These are phyloP conservation scores for Macrolepiota albuminosa DNA, from an alignment of 768 basidiomycete genomes.

Conservation along the genomic window DNA sequence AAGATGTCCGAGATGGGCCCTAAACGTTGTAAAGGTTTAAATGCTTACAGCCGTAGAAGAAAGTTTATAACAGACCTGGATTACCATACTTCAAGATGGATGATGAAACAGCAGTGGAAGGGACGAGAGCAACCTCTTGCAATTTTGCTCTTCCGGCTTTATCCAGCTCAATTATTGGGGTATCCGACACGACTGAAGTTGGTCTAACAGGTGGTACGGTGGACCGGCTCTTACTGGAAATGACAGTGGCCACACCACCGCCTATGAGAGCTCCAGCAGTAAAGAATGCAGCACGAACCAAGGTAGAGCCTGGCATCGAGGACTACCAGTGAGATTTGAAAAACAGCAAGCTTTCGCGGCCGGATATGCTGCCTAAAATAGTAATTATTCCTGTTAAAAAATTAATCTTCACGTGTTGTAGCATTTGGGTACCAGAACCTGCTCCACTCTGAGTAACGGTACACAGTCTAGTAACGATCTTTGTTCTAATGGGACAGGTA, in stretches of 20 bases:
- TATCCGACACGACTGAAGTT: conserved; percentile 10
- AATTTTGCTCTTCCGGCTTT: conserved; percentile 38
- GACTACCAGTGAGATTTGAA: neutral
- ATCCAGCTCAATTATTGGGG: conserved; percentile 42
- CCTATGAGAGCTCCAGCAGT: conserved; percentile 81
- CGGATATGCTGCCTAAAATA: neutral
- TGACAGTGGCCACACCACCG: conserved; percentile 59
- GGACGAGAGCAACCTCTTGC: conserved; percentile 28
- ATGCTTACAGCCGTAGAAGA: neutral
- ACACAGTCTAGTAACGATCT: too few relatives aligned
- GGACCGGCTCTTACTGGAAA: conserved; percentile 30
- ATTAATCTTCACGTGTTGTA: neutral
- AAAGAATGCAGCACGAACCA: conserved; percentile 69
- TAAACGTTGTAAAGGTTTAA: conserved; percentile 24
- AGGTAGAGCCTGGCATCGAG: conserved; percentile 29
- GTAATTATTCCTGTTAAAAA: neutral
- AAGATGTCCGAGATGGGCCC: conserved; percentile 83
- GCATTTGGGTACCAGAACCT: too few relatives aligned
- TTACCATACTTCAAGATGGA: conserved; percentile 71
- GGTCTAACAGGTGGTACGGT: conserved; percentile 9
- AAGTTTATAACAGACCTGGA: conserved; percentile 51
- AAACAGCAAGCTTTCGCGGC: too few relatives aligned
- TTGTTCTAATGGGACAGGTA: too few relatives aligned
- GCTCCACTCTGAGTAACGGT: too few relatives aligned
- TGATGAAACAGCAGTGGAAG: conserved; percentile 21